phyloP scores from a whole-genome alignment of 768 basidiomycete genomes.

The Lactarius hatsudake region DNA sequence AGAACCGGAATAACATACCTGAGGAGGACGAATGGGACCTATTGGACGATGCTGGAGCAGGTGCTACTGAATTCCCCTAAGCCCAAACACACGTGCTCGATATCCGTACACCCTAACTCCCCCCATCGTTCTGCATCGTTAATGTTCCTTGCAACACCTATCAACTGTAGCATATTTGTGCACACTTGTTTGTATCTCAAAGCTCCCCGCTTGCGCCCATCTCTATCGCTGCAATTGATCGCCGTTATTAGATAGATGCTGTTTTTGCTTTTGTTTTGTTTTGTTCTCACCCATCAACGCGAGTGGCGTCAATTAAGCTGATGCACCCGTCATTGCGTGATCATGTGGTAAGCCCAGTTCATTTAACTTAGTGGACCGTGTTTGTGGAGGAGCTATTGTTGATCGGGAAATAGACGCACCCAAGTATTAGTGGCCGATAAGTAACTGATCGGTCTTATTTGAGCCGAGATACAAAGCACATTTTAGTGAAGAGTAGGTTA shows the following conservation, averaged over 20 bases:
- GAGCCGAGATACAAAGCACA: not conserved
- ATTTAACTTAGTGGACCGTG: not conserved
- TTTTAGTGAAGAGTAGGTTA: not conserved
- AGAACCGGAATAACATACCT: conserved; percentile 23
- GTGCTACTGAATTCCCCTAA: conserved; percentile 17
- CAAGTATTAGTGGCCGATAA: not conserved
- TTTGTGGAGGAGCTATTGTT: not conserved
- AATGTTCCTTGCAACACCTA: not conserved
- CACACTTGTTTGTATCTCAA: conserved; percentile 19
- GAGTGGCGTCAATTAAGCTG: conserved; percentile 8
- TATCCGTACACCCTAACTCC: not conserved
- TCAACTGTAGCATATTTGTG: conserved; percentile 20
- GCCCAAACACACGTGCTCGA: not conserved
- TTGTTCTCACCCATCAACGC: not conserved
- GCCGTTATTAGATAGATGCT: not conserved
- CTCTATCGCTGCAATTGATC: not conserved
- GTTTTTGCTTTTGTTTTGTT: not conserved
- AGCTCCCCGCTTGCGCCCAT: not conserved
- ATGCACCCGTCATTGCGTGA: not conserved
- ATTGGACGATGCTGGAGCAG: conserved; percentile 25
- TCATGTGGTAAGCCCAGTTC: not conserved
- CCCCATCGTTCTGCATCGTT: not conserved
- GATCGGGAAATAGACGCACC: conserved; percentile 1
- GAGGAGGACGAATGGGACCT: conserved; percentile 29
- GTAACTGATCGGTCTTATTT: not conserved